Percentiles rank a stretch among this genome's conserved stretches.
Evolutionary conservation across 2,329 filamentous ascomycete species (phyloP).

Genomic region (Colletotrichum navitas): DNA sequence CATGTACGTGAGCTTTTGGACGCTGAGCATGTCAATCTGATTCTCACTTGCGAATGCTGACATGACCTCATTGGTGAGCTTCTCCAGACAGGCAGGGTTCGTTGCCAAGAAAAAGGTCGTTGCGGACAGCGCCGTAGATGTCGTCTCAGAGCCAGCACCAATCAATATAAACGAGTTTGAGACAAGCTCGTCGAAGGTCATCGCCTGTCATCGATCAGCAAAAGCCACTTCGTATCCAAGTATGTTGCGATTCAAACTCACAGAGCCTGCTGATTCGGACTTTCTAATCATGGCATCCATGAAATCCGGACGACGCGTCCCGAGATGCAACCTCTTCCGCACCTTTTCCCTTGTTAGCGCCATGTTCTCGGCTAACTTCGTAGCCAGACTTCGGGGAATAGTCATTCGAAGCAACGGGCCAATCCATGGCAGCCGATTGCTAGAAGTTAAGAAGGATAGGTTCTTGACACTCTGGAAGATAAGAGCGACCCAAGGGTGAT

Average conservation of each 20-base stretch:
- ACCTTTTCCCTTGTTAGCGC: not conserved
- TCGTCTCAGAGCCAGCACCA: constrained; percentile 51
- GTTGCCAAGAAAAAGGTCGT: constrained; percentile 46
- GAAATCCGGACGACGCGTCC: constrained; percentile 18
- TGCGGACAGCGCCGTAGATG: constrained; percentile 48
- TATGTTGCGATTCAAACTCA: too few relatives aligned
- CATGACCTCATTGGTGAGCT: constrained; percentile 54
- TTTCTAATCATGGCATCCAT: constrained; percentile 16
- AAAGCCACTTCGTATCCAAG: too few relatives aligned
- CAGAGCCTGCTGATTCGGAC: too few relatives aligned
- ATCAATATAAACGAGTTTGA: constrained; percentile 26
- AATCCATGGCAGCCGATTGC: too few relatives aligned
- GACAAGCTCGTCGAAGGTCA: not conserved
- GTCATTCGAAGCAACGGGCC: too few relatives aligned
- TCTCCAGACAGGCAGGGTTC: constrained; percentile 48
- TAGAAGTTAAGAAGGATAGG: too few relatives aligned
- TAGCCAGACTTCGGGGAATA: too few relatives aligned
- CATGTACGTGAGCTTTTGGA: constrained; percentile 52
- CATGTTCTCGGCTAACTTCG: too few relatives aligned
- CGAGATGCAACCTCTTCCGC: constrained; percentile 1
- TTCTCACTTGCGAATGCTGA: constrained; percentile 48
- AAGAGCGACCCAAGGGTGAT: constrained; percentile 21
- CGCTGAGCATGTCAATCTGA: constrained; percentile 52
- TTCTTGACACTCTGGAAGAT: constrained; percentile 16
- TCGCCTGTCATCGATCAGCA: not conserved